phyloP scores from a whole-genome alignment of 306 rosid species.

The Sophora flavescens region DNA sequence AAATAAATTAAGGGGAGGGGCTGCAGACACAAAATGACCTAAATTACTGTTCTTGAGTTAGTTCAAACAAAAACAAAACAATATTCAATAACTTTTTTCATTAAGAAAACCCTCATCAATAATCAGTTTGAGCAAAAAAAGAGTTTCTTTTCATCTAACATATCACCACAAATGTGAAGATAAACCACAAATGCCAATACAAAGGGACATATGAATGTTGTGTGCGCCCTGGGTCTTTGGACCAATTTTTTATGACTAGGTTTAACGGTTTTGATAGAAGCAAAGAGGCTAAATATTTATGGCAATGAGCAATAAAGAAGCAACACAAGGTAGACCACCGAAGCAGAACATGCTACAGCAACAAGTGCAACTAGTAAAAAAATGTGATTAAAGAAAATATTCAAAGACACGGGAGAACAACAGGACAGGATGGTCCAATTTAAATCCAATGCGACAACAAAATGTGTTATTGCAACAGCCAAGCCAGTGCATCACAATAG shows the following conservation, averaged over 20 bases:
- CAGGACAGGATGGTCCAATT: conserved; percentile 1
- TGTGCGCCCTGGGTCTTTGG: not conserved
- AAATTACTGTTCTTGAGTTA: not conserved
- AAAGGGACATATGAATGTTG: not conserved
- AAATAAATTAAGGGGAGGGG: no score
- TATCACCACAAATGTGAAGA: not conserved
- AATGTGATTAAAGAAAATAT: not conserved
- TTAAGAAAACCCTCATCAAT: not conserved
- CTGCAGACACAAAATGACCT: not conserved
- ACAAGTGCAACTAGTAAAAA: not conserved
- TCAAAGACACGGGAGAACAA: not conserved
- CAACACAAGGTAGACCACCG: not conserved
- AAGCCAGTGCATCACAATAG: not conserved
- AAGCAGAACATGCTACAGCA: not conserved
- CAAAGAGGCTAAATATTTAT: not conserved
- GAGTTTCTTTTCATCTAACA: not conserved
- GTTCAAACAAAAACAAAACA: not conserved
- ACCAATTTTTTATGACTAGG: not conserved
- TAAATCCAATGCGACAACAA: not conserved
- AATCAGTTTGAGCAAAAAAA: not conserved
- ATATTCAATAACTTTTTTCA: not conserved
- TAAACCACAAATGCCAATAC: not conserved
- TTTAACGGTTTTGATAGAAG: not conserved
- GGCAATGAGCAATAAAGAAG: not conserved
- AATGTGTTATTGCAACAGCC: not conserved